These are phyloP conservation scores for Boletus mariae DNA, from an alignment of 1,284 basidiomycete species.

Conservation along the genomic window DNA sequence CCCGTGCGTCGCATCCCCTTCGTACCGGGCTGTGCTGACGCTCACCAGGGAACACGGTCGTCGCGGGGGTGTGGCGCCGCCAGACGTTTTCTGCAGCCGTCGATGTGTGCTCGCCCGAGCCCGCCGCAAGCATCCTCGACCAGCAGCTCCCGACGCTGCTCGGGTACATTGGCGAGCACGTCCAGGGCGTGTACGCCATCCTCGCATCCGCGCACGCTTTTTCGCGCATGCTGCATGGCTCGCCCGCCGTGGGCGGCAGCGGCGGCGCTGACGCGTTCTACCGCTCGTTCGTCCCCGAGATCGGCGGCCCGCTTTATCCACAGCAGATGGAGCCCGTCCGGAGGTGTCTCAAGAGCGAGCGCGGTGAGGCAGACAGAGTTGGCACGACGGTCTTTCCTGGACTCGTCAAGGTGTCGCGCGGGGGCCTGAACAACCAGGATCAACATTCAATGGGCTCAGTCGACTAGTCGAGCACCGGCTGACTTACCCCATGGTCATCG, in stretches of 20 bases:
- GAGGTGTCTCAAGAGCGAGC: slow-evolving; percentile 69
- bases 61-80: slow-evolving; percentile 79
- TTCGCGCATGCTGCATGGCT: slow-evolving; percentile 77
- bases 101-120: slow-evolving; percentile 64
- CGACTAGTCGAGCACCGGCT: too few relatives aligned
- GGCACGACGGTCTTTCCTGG: slow-evolving; percentile 82
- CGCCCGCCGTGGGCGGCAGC: slow-evolving; percentile 42
- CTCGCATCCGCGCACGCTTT: slow-evolving; percentile 70
- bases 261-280: slow-evolving; percentile 66
- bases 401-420: slow-evolving; percentile 69
- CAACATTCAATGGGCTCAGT: too few relatives aligned
- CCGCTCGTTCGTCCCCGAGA: slow-evolving; percentile 75
- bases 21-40: neutral
- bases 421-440: too few relatives aligned
- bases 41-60: slow-evolving; percentile 65
- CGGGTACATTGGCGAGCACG: slow-evolving; percentile 43
- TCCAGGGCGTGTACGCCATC: slow-evolving; percentile 47
- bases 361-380: slow-evolving; percentile 64
- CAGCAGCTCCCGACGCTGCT: slow-evolving; percentile 66
- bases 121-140: slow-evolving; percentile 58
- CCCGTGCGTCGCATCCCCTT: slow-evolving; percentile 46
- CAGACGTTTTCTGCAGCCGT: slow-evolving; percentile 83
- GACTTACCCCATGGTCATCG: too few relatives aligned
- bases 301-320: slow-evolving; percentile 63
- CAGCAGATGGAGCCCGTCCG: slow-evolving; percentile 75